Conservation (phyloP, 164 flowering plant species). For the Taxillus chinensis region DNA sequence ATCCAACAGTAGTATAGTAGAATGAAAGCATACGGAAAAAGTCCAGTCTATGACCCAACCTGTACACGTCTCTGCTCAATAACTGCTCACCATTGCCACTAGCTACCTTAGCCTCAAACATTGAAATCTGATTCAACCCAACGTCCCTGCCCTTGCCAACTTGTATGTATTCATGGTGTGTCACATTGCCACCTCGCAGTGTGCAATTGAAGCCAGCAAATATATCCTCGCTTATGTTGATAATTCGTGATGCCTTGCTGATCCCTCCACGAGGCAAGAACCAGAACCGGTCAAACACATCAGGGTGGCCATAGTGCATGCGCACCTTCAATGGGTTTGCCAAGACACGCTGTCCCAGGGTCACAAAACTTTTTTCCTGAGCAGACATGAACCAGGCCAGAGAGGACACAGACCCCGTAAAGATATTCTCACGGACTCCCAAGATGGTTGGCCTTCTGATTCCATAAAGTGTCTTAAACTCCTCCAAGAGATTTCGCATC, state of each 20-base stretch:
- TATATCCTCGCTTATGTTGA: conserved; percentile 95
- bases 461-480: conserved; percentile 52
- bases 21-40: conserved; percentile 92
- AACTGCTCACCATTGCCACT: conserved; percentile 97
- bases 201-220: conserved; percentile 96
- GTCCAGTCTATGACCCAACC: conserved; percentile 89
- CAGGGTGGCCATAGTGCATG: conserved; percentile 98
- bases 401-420: conserved; percentile 92
- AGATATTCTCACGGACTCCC: conserved; percentile 85
- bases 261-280: conserved; percentile 82
- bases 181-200: conserved; percentile 86
- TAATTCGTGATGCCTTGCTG: conserved; percentile 88
- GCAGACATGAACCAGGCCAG: conserved; percentile 99
- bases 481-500: conserved; percentile 88
- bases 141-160: conserved; percentile 98
- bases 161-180: conserved; percentile 96
- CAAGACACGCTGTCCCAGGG: conserved; percentile 86
- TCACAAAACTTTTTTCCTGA: conserved; percentile 91
- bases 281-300: conserved; percentile 94
- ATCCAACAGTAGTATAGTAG: conserved; percentile 80
- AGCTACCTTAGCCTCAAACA: conserved; percentile 97
- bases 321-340: conserved; percentile 89
- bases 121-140: conserved; percentile 86
- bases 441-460: conserved; percentile 83
- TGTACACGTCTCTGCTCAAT: conserved; percentile 78